Percentiles rank a stretch among this genome's conserved stretches.
Evolutionary conservation across 345 rosid genomes (phyloP).

Genomic region (Arabis alpina): DNA sequence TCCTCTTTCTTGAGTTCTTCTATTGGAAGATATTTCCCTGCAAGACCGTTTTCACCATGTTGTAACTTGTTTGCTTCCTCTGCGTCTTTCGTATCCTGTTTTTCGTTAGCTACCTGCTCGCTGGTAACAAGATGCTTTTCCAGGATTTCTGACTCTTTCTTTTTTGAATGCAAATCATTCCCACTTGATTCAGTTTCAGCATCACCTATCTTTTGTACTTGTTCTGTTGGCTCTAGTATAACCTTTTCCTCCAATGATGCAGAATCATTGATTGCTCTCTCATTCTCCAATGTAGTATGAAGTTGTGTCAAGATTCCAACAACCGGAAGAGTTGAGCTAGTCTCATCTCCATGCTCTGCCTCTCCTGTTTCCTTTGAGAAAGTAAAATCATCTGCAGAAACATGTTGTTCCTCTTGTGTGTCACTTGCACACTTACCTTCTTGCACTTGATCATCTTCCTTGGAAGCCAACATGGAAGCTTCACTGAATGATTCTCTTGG

Average conservation of each 20-base stretch:
- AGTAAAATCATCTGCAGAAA: slow-evolving; percentile 26
- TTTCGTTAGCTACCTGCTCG: neutral
- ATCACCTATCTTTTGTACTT: neutral
- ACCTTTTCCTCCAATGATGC: neutral
- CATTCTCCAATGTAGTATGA: slow-evolving; percentile 27
- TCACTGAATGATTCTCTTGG: slow-evolving; percentile 26
- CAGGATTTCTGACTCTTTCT: slow-evolving; percentile 1
- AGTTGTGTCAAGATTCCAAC: slow-evolving; percentile 43
- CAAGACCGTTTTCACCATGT: neutral
- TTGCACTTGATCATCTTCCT: slow-evolving; percentile 39
- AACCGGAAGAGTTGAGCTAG: slow-evolving; percentile 33
- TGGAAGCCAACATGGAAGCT: slow-evolving; percentile 34
- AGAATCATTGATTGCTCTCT: slow-evolving; percentile 23
- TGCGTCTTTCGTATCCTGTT: neutral
- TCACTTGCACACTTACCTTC: slow-evolving; percentile 32
- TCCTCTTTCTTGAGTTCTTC: slow-evolving; percentile 25
- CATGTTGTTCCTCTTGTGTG: slow-evolving; percentile 4
- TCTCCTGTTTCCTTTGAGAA: slow-evolving; percentile 6
- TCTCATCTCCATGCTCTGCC: slow-evolving; percentile 32
- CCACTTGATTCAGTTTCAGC: slow-evolving; percentile 9
- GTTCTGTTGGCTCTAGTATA: neutral
- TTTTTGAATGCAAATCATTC: neutral
- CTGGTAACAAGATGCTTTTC: neutral
- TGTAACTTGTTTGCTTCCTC: slow-evolving; percentile 13
- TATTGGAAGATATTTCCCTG: neutral